Evolutionary conservation across 495 filamentous ascomycete species (phyloP).

Genomic region (Trypethelium eluteriae): DNA sequence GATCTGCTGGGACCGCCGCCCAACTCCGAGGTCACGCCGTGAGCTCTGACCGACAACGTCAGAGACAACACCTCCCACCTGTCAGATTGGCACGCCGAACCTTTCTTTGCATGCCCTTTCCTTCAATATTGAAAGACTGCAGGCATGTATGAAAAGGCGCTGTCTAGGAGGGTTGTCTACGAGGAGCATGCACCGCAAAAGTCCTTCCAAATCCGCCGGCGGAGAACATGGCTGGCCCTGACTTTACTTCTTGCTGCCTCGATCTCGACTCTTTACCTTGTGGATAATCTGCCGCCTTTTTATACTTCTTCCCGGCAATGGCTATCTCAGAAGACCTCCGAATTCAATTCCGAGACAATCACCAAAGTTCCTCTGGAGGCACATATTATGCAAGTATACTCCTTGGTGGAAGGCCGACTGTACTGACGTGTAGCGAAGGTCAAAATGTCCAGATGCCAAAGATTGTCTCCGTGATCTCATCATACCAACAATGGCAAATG

Average conservation of each 20-base stretch:
- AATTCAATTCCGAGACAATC: conserved; percentile 5
- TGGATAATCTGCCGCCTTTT: background rate
- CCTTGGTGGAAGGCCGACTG: background rate
- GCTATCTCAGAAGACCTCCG: conserved; percentile 1
- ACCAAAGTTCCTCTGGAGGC: conserved; percentile 70
- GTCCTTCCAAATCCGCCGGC: background rate
- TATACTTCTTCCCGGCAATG: background rate
- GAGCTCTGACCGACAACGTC: background rate
- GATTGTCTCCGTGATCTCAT: conserved; percentile 75
- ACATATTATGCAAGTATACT: conserved; percentile 62
- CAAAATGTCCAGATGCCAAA: conserved; percentile 66
- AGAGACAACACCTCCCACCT: background rate
- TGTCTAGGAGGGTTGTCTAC: background rate
- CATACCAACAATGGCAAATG: conserved; percentile 75
- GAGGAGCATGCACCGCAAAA: background rate
- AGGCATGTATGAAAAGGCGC: background rate
- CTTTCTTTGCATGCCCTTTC: background rate
- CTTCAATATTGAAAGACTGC: background rate
- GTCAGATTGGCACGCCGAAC: background rate
- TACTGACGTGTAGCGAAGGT: conserved; percentile 22
- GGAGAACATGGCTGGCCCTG: conserved; percentile 1
- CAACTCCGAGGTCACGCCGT: conserved; percentile 9
- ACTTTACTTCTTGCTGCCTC: background rate
- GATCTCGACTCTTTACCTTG: background rate
- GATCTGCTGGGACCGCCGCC: background rate